Conservation (phyloP, 768 basidiomycete genomes). For the Suillus plorans region DNA sequence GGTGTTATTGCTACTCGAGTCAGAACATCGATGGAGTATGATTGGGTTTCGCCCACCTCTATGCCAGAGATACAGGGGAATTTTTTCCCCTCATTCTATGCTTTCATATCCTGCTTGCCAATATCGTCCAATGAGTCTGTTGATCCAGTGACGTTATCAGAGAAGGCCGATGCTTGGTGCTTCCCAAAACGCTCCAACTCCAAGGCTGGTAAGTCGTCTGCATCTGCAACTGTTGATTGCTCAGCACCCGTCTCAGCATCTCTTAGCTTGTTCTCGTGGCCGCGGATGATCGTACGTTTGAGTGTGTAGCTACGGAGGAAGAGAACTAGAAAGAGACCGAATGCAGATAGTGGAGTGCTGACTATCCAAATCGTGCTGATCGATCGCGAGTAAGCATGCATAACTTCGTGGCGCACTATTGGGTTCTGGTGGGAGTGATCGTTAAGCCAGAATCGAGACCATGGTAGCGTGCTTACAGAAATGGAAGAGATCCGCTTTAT, state of each 20-base stretch:
- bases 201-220: not conserved
- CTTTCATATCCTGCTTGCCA: not conserved
- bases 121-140: constrained; percentile 4
- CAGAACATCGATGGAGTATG: not conserved
- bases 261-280: constrained; percentile 13
- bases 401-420: constrained; percentile 29
- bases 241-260: constrained; percentile 32
- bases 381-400: constrained; percentile 37
- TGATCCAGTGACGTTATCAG: too few species aligned
- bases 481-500: constrained; percentile 42
- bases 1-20: not conserved
- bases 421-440: constrained; percentile 23
- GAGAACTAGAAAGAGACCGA: constrained; percentile 32
- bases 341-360: constrained; percentile 28
- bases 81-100: not conserved
- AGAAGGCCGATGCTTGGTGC: not conserved
- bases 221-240: not conserved
- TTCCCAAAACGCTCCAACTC: not conserved
- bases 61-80: not conserved
- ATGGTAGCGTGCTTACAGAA: constrained; percentile 14
- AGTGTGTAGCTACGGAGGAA: constrained; percentile 38
- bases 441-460: not conserved
- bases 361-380: constrained; percentile 42
- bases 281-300: constrained; percentile 24
- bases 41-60: not conserved